These are phyloP conservation scores for Aureobasidium sp. DNA, from an alignment of 2,329 filamentous ascomycete species.

Conservation along the genomic window DNA sequence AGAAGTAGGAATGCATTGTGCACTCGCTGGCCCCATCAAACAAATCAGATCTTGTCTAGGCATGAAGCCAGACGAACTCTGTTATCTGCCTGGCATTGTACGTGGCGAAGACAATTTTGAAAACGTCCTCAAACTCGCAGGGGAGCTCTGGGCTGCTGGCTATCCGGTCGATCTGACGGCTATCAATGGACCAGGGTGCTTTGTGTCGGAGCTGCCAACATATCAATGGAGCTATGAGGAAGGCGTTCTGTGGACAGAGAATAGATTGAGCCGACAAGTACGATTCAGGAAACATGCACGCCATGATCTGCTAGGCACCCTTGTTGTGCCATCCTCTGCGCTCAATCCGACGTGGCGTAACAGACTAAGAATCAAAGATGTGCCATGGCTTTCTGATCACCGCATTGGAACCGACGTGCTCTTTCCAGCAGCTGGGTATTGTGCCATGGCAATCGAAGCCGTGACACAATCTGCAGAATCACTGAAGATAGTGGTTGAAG, in stretches of 20 bases:
- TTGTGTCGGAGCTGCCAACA: neutral
- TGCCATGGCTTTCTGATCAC: slow-evolving; percentile 28
- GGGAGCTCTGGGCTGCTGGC: neutral
- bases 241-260: neutral
- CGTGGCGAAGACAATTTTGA: slow-evolving; percentile 18
- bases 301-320: neutral
- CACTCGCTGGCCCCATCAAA: neutral
- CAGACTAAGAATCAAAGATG: slow-evolving; percentile 17
- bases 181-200: neutral
- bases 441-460: slow-evolving; percentile 17
- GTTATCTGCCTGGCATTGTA: neutral
- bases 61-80: neutral
- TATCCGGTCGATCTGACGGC: neutral
- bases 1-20: neutral
- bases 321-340: neutral
- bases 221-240: neutral
- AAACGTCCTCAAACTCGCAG: neutral
- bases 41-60: neutral
- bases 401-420: slow-evolving; percentile 22
- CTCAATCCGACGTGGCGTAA: neutral
- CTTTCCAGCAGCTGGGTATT: slow-evolving; percentile 23
- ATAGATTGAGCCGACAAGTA: neutral
- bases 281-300: neutral
- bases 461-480: neutral
- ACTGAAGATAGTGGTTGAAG: neutral